Percentiles rank a stretch among this genome's conserved stretches.
These are phyloP conservation scores for Curvularia sp. DNA, from an alignment of 2,329 filamentous ascomycete species.

Conservation along the genomic window DNA sequence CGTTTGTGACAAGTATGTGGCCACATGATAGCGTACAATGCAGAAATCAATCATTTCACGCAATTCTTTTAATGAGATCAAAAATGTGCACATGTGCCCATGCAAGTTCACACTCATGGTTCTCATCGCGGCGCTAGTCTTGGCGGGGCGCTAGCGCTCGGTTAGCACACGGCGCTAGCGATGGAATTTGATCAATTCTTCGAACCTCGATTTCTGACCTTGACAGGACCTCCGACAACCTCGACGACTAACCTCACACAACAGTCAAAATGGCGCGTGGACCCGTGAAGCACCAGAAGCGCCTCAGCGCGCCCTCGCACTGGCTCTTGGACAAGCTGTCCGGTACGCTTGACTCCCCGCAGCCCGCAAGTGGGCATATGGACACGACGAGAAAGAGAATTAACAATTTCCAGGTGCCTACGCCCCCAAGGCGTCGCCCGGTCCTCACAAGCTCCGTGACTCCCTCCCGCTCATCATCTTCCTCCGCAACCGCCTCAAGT, in stretches of 20 bases:
- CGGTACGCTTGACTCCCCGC: slow-evolving; percentile 64
- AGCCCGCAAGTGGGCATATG: slow-evolving; percentile 40
- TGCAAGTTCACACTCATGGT: too few relatives aligned
- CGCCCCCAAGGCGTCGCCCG: slow-evolving; percentile 72
- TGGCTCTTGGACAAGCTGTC: slow-evolving; percentile 99
- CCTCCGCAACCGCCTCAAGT: slow-evolving; percentile 82
- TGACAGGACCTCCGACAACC: slow-evolving; percentile 42
- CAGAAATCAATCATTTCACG: too few relatives aligned
- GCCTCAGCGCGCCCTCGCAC: slow-evolving; percentile 97
- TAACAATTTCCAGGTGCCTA: slow-evolving; percentile 54
- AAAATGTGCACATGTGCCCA: too few relatives aligned
- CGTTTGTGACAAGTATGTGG: too few relatives aligned
- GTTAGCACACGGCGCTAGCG: slow-evolving; percentile 22
- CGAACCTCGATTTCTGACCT: slow-evolving; percentile 20
- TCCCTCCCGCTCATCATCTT: slow-evolving; percentile 99
- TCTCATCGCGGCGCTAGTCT: not conserved
- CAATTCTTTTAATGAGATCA: too few relatives aligned
- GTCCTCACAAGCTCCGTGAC: slow-evolving; percentile 99
- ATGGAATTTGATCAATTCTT: slow-evolving; percentile 14
- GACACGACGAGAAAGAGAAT: slow-evolving; percentile 11
- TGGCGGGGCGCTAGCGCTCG: slow-evolving; percentile 11
- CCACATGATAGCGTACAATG: too few relatives aligned
- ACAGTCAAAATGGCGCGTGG: slow-evolving; percentile 69
- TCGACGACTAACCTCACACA: slow-evolving; percentile 47
- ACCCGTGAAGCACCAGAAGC: slow-evolving; percentile 99